Evolutionary conservation across 2,329 filamentous ascomycete species (phyloP).

Genomic region (Lizonia empirigonia): DNA sequence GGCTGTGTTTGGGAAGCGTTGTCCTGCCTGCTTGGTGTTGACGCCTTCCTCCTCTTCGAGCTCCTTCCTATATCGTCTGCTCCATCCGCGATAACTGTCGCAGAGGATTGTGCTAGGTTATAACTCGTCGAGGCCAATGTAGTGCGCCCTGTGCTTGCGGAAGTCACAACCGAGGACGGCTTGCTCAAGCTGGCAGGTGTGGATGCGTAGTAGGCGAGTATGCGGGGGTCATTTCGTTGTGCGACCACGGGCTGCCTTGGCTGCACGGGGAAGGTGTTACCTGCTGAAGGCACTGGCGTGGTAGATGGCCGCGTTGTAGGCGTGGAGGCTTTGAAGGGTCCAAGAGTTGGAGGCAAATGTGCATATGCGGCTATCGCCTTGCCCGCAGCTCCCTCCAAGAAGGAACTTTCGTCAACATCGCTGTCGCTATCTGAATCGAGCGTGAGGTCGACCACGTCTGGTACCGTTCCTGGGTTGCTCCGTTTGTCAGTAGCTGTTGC

Average conservation of each 20-base stretch:
- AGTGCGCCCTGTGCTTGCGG: neutral
- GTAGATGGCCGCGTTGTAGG: neutral
- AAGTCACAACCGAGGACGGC: neutral
- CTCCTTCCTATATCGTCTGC: neutral
- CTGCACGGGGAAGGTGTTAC: neutral
- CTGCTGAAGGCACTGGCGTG: slow-evolving; percentile 1
- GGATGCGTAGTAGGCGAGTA: neutral
- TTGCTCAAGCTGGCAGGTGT: neutral
- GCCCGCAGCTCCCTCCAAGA: too few relatives aligned
- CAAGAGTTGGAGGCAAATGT: neutral
- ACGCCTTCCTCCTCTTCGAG: slow-evolving; percentile 35
- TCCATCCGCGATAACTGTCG: neutral
- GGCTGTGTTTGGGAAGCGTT: neutral
- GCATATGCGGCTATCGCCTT: neutral
- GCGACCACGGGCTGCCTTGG: neutral
- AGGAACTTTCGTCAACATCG: neutral
- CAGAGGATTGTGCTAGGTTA: neutral
- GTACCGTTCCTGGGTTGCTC: slow-evolving; percentile 22
- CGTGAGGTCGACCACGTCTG: slow-evolving; percentile 31
- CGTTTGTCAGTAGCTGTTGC: slow-evolving; percentile 20
- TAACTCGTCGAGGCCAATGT: slow-evolving; percentile 1
- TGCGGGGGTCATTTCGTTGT: neutral
- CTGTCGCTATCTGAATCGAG: slow-evolving; percentile 25
- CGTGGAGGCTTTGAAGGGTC: neutral
- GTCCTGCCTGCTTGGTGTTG: neutral